A percentile compares a stretch with the other conserved stretches of the same genome.
Evolutionary conservation across 129 eudicot genomes (phyloP).

Genomic region (Artemisia tridentata): DNA sequence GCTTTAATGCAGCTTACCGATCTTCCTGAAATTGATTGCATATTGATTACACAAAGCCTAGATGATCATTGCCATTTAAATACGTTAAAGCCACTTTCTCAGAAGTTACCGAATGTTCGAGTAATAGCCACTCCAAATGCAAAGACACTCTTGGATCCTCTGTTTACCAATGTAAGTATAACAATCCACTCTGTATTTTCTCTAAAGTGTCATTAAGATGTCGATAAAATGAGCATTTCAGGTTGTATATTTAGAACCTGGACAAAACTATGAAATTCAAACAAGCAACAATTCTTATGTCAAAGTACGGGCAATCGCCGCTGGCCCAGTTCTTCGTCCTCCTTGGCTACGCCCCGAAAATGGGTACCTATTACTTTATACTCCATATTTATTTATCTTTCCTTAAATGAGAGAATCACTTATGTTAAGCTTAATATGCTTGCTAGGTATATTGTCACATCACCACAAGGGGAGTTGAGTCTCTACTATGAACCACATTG

Average conservation of each 20-base stretch:
- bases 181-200: not conserved
- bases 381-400: not conserved
- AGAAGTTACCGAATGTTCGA: slow-evolving; percentile 64
- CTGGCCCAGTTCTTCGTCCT: slow-evolving; percentile 92
- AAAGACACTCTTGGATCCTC: slow-evolving; percentile 72
- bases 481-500: slow-evolving; percentile 96
- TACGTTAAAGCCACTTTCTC: slow-evolving; percentile 78
- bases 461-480: slow-evolving; percentile 57
- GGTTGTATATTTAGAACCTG: slow-evolving; percentile 86
- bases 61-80: slow-evolving; percentile 95
- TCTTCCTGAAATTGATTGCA: slow-evolving; percentile 85
- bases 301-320: slow-evolving; percentile 59
- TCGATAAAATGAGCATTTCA: slow-evolving; percentile 18
- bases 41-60: slow-evolving; percentile 90
- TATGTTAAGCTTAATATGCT: not conserved
- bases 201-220: not conserved
- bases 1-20: slow-evolving; percentile 61
- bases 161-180: slow-evolving; percentile 73
- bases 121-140: slow-evolving; percentile 91
- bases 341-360: slow-evolving; percentile 99
- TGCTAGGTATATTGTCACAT: slow-evolving; percentile 70
- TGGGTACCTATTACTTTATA: slow-evolving; percentile 44
- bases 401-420: not conserved
- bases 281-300: slow-evolving; percentile 54
- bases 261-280: slow-evolving; percentile 59